Base-by-base conservation (phyloP, 192 early-diverging fungal species). In the Chytriomyces sp. region DNA sequence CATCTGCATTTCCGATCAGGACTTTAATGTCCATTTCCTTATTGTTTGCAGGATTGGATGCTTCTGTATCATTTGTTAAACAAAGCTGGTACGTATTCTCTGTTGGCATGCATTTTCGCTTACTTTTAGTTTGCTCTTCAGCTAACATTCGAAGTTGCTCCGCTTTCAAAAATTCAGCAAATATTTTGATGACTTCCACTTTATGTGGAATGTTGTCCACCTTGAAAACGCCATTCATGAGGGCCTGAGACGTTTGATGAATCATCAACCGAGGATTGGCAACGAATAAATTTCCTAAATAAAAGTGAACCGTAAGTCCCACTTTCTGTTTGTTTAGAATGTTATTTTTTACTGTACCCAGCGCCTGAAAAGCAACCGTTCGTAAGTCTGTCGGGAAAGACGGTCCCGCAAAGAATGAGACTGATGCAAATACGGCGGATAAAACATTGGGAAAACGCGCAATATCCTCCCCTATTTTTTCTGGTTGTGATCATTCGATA, bases 1-100 rank as follows among this genome's bases (percentile, higher is more conserved):
- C 92, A 45, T 91, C 90, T 1, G 92, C 91, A 74, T 93, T 93
- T 24, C 95, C 95, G 6, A 96, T 86, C 43, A 97, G 79, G 26
- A 91, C 87, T 45, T 89, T 86, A 13, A 95, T 83, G 78, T 96
- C 93, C 20, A 95, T 44, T 45, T 28, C 23, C 57, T 66, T 73
- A 24, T 72, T 63, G 18, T 62, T 66, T 53, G 75, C 62, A 5
- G 20, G 26, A 50, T 46, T 28, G 61, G 6, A 43, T 80, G 13
- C 64, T 16, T 13, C 72, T 79, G 35, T 35, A 35, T 35, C 35
- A 35, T 35, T 35, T 35, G 35, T 35, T 4, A 35, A 4, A 35
- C 35, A 35, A 35, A 35, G 4, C 4, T 35, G 35, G 35, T 35
- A 4, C 35, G 35, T 4, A 35, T 35, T 4, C 35, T 35, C 35